Evolutionary conservation across 2,329 filamentous ascomycete genomes (phyloP).

Genomic region (Herpotrichia juniperi): DNA sequence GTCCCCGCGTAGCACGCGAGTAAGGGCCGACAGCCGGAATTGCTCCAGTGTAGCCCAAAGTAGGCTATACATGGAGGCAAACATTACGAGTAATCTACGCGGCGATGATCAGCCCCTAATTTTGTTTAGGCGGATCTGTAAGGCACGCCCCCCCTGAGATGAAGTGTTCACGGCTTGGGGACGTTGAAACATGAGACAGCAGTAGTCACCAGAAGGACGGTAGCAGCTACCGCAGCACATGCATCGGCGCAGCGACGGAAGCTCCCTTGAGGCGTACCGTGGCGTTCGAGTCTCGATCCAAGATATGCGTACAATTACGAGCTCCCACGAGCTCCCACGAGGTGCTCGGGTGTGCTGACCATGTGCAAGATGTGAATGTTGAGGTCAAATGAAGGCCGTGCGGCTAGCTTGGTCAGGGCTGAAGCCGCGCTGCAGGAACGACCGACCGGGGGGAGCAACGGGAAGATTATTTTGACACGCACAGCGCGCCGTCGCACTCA

Average conservation of each 20-base stretch:
- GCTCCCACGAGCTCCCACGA: neutral
- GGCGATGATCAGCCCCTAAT: neutral
- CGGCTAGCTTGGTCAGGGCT: neutral
- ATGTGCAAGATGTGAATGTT: neutral
- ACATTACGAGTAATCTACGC: slow-evolving; percentile 1
- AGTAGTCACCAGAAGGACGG: neutral
- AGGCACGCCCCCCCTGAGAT: neutral
- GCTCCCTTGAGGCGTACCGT: neutral
- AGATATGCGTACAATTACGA: neutral
- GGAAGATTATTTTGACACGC: neutral
- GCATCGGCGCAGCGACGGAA: neutral
- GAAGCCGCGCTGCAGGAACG: neutral
- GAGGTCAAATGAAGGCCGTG: neutral
- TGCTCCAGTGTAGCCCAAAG: neutral
- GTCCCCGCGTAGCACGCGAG: neutral
- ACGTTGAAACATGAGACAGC: neutral
- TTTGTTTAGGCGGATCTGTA: neutral
- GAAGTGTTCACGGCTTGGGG: neutral
- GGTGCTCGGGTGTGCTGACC: neutral
- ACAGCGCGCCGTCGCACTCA: neutral
- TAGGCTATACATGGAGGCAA: too few relatives aligned
- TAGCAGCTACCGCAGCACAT: neutral
- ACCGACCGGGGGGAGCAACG: neutral
- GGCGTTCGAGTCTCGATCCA: neutral
- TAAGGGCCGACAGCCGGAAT: neutral